Base-by-base conservation (phyloP, 2,329 filamentous ascomycete species). In the Diplodia seriata region DNA sequence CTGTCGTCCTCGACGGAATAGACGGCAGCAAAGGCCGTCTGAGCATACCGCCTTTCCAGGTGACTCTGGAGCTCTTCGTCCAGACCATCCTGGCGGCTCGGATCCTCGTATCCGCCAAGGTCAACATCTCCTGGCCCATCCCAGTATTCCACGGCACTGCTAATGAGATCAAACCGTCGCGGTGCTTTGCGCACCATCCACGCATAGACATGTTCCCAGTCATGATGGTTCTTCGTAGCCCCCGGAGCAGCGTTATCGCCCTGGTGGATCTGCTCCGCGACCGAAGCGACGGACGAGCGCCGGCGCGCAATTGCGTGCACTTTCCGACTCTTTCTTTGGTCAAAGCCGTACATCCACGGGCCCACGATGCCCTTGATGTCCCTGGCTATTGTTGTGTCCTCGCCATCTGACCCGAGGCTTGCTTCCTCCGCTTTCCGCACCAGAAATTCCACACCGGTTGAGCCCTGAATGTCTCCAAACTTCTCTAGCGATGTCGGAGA, bases 41-140 rank as follows among this genome's bases (percentile, higher is more conserved):
- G 88, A 51, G 88, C 88, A 75, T 92, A 94, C 57, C 86, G 85
- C 47, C 82, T 79, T 72, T 89, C 85, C 4, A 93, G 81, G 70
- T 87, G 84, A 40, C 83, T 80, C 71, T 88, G 85, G 55, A 87
- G 83, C 3, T 86, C 82, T 57, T 91, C 88, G 57, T 85, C 84
- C 59, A 92, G 76, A 12, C 62, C 50, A 31, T 67, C 31, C 79
- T 87, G 87, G 57, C 83, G 77, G 2, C 81, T 81, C 8, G 77
- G 77, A 33, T 81, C 78, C 50, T 85, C 84, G 71, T 85, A 86
- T 14, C 85, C 86, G 3, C 89, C 90, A 4, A 92, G 76, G 71
- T 93, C 89, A 56, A 90, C 84, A 73, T 94, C 91, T 7, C 82
- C 81, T 0, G 91, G 90, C 0, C 91, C 91, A 72, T 90, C 87